These are phyloP conservation scores for Malania oleifera DNA, from an alignment of 164 flowering plant genomes.

Conservation along the genomic window DNA sequence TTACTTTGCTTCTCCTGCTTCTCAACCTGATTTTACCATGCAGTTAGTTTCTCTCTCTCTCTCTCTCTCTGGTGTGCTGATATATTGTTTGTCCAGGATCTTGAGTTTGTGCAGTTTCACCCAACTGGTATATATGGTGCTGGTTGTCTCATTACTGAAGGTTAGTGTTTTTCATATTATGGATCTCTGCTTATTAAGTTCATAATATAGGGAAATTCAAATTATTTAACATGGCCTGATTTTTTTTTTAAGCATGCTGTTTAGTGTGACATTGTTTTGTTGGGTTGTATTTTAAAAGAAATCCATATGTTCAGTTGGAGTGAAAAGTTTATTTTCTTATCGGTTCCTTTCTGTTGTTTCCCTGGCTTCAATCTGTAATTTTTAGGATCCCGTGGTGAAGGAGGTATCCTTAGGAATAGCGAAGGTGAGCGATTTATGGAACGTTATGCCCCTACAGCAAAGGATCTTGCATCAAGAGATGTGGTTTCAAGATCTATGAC, in stretches of 20 bases:
- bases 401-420: conserved; percentile 95
- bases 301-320: not conserved
- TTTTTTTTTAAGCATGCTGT: not conserved
- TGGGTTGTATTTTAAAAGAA: not conserved
- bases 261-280: not conserved
- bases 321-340: not conserved
- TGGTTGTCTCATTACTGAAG: conserved; percentile 98
- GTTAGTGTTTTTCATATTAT: conserved; percentile 24
- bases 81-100: conserved; percentile 57
- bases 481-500: conserved; percentile 99
- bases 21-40: not conserved
- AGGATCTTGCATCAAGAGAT: conserved; percentile 99
- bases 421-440: conserved; percentile 99
- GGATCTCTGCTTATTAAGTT: no score
- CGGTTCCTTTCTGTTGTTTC: not conserved
- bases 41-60: not conserved
- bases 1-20: conserved; percentile 3
- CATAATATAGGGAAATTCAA: no score
- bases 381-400: conserved; percentile 98
- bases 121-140: conserved; percentile 98
- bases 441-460: conserved; percentile 98
- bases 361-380: conserved; percentile 9
- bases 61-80: no score
- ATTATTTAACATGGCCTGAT: no score
- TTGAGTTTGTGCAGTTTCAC: conserved; percentile 96